Base-by-base conservation (phyloP, 495 filamentous ascomycete species). In the Penicillium soppii region DNA sequence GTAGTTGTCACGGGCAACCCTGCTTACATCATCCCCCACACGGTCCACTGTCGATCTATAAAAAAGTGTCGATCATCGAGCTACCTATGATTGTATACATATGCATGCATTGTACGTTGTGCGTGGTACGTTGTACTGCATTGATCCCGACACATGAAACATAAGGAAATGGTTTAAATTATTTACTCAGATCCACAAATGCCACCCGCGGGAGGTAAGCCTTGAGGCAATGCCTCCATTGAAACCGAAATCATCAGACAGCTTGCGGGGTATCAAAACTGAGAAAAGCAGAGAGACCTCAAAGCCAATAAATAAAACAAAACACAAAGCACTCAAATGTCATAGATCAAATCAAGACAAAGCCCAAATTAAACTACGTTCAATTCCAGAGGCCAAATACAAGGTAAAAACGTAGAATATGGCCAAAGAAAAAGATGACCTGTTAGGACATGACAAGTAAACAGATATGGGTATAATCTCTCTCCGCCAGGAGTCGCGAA, bases 401-500 rank as follows among this genome's bases (percentile, higher is more conserved):
- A 33, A 54, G 6, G 27, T 43, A 42, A 38, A 48, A 35, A 40
- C 17, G 15, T 22, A 23, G 30, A 40, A 54, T 52, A 56, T 40
- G 57, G 57, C 40, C 57, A 53, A 53, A 48, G 37, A 52, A 62
- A 43, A 54, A 54, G 57, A 63, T 63, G 57, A 63, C 59, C 56
- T 51, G 53, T 57, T 58, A 41, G 51, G 54, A 63, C 57, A 63
- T 58, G 57, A 60, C 54, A 58, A 59, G 56, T 57, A 57, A 43
- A 47, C 35, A 57, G 33, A 47, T 33, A 58, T 57, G 60, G 60
- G 60, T 63, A 63, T 63, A 59, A 58, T 63, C 53, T 63, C 56
- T 63, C 60, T 56, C 56, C 49, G 48, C 59, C 52, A 58, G 47
- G 47, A 50, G 41, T 59, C 49, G 53, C 56, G 39, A 58, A 58